A percentile compares a stretch with the other conserved stretches of the same genome.
phyloP scores from a whole-genome alignment of 2,329 filamentous ascomycete species.

The Sporothrix sp. region DNA sequence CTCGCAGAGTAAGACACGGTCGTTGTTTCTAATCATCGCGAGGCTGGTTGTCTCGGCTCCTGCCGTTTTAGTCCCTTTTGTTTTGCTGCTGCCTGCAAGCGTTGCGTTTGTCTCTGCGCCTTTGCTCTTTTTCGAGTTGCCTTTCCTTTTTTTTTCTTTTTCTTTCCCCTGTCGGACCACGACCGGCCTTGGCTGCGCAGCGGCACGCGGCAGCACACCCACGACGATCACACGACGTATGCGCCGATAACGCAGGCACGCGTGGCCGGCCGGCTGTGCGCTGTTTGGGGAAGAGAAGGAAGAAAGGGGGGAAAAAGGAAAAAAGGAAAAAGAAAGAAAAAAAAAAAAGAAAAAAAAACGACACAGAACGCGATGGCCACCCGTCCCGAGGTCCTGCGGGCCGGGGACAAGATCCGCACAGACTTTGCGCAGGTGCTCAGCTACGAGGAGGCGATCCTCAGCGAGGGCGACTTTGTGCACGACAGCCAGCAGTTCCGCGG shows the following conservation, averaged over 20 bases:
- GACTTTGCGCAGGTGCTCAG: neutral
- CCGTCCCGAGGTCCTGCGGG: neutral
- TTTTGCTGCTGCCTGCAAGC: conserved; percentile 7
- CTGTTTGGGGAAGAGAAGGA: neutral
- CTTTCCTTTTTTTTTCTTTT: neutral
- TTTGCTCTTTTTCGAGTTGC: neutral
- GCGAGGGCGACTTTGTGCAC: conserved; percentile 2
- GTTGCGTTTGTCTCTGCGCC: too few species aligned
- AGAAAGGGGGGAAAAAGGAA: neutral
- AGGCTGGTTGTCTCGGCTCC: neutral
- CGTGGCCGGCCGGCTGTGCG: neutral
- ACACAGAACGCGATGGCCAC: neutral
- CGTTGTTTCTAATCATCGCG: conserved; percentile 7
- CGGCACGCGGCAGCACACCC: too few species aligned
- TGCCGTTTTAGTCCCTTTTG: too few species aligned
- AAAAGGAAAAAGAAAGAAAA: neutral
- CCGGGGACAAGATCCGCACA: neutral
- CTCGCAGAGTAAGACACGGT: conserved; percentile 1
- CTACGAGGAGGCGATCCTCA: conserved; percentile 1
- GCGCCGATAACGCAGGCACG: neutral
- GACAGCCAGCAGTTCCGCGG: neutral
- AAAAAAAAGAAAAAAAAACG: neutral
- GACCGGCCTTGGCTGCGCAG: neutral
- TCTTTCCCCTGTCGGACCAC: neutral
- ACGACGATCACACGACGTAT: conserved; percentile 3